Evolutionary conservation across 2,329 filamentous ascomycete genomes (phyloP), one percentile per base, ranked within the genome.

Genomic region (Aureobasidium sp.): DNA sequence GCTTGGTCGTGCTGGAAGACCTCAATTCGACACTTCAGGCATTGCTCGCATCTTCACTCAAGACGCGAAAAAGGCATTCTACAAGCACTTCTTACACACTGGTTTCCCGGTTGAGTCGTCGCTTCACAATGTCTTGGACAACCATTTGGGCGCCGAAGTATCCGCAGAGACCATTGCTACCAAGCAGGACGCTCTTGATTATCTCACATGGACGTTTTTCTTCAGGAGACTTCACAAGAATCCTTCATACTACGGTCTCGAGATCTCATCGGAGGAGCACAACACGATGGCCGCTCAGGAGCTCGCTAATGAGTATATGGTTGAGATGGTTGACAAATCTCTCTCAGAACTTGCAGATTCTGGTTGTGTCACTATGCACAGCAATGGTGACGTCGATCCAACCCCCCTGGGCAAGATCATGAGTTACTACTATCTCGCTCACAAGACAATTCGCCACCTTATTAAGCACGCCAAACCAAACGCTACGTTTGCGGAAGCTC

Each of bases 121-220:
- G 0, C 80, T 99, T 40, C 94, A 99, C 74, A 96, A 95, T 21
- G 94, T 97, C 0, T 79, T 99, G 8, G 93, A 97, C 75, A 96
- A 99, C 77, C 95, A 99, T 81, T 81, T 99, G 72, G 88, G 91
- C 64, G 94, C 94, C 62, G 94, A 99, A 75, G 86, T 97, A 6
- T 95, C 92, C 0, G 90, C 94, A 0, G 92, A 90, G 66, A 99
- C 94, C 0, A 89, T 99, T 54, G 79, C 87, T 33, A 95, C 91
- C 9, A 96, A 96, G 74, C 94, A 99, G 74, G 94, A 99, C 74
- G 94, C 94, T 0, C 81, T 99, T 4, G 95, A 99, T 74, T 99
- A 99, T 70, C 77, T 99, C 57, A 99, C 94, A 0, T 99, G 95
- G 94, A 99, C 95, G 0, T 99, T 99, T 78, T 99, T 99, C 82